Evolutionary conservation across 2,329 filamentous ascomycete genomes (phyloP).

Genomic region (Talaromyces sp.): DNA sequence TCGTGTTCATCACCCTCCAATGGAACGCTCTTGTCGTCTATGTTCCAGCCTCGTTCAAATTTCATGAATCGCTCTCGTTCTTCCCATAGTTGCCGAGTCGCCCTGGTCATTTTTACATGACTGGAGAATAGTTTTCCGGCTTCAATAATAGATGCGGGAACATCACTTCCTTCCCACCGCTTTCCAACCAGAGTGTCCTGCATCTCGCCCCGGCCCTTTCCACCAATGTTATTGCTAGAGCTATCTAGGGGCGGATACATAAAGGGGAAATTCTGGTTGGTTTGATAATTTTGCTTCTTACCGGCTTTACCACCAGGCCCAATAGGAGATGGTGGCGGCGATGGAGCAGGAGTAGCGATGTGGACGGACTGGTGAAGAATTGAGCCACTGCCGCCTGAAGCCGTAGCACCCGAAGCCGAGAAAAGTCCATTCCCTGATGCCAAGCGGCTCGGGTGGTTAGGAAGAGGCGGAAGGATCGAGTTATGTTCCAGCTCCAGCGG

Average conservation of each 20-base stretch:
- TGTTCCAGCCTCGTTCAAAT: constrained; percentile 84
- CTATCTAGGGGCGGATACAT: constrained; percentile 91
- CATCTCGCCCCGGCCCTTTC: constrained; percentile 75
- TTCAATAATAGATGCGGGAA: constrained; percentile 90
- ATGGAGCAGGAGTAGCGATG: constrained; percentile 96
- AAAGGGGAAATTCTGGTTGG: constrained; percentile 97
- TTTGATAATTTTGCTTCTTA: constrained; percentile 99
- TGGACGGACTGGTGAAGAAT: constrained; percentile 95
- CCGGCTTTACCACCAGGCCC: constrained; percentile 79
- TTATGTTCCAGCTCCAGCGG: constrained; percentile 87
- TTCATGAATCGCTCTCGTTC: constrained; percentile 87
- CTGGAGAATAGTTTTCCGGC: constrained; percentile 87
- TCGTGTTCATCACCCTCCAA: constrained; percentile 34
- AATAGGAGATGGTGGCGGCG: constrained; percentile 85
- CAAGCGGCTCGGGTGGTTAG: constrained; percentile 63
- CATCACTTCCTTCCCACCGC: constrained; percentile 85
- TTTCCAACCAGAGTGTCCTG: constrained; percentile 76
- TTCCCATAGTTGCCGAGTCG: constrained; percentile 90
- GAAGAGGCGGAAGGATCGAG: constrained; percentile 79
- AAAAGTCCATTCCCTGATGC: constrained; percentile 59
- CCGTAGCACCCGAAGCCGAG: constrained; percentile 47
- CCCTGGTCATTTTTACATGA: constrained; percentile 84
- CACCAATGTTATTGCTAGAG: constrained; percentile 81
- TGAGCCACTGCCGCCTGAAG: constrained; percentile 49
- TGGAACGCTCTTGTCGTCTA: constrained; percentile 35